Base-by-base conservation (phyloP, 2,329 filamentous ascomycete species). In the Colletotrichum sp. region DNA sequence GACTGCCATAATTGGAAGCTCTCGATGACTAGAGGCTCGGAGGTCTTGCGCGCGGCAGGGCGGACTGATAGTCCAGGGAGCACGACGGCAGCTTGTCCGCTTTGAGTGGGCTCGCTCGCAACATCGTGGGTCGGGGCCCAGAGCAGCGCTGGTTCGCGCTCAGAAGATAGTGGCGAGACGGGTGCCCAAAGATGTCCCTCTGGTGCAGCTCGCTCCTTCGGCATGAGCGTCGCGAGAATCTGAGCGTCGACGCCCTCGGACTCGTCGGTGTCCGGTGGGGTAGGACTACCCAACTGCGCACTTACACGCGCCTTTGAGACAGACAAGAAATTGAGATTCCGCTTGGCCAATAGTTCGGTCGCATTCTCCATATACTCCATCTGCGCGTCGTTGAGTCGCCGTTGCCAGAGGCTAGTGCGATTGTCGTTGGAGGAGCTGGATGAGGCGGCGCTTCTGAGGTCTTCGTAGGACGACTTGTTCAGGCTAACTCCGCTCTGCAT, bases 221-320 rank as follows among this genome's bases (percentile, higher is more conserved):
- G 73, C 73, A 59, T 68, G 43, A 75, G 56, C 63, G 36, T 75
- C 73, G 69, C 73, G 69, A 73, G n/a, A 52, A 73, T 73, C 69
- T 68, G 73, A 75, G 73, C 81, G 75, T 86, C 84, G 38, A 83
- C 83, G 76, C 78, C 78, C 61, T 86, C 86, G n/a, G 86, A 86
- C 67, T 86, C 74, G 71, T 89, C 86, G 18, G 87, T 90, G 69
- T 91, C 89, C 9, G 89, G 88, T 65, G 89, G 89, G 62, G 90
- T 91, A 36, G 89, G 89, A 77, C 88, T 91, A 48, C 85, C 87
- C 4, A 90, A 79, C 69, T 85, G 83, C 12, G 73, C 73, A 62
- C 73, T 75, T 48, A 73, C 64, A 24, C 38, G 69, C 56, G 36
- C 63, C 63, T 84, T 84, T 70, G 74, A 76, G 74, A 38, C 85